Base-by-base conservation (phyloP, 2,329 filamentous ascomycete species). In the Alternaria sp. region DNA sequence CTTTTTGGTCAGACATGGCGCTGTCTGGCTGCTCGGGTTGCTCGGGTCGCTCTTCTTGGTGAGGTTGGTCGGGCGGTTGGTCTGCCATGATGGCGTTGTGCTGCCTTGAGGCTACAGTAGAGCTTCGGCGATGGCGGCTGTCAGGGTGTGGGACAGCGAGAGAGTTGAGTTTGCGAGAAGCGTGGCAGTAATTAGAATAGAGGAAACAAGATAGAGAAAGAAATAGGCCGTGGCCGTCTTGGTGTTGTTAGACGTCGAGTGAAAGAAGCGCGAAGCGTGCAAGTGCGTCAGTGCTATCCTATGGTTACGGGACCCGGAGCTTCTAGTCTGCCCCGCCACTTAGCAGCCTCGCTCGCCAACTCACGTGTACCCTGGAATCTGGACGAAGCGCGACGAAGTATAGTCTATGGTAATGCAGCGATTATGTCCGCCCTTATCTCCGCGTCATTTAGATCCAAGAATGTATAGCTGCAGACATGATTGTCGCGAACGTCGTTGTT, bases 1-100 rank as follows among this genome's bases (percentile, higher is more conserved):
- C 73, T 48, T 22, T 22, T 42, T 68, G 34, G 22, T 51, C 54
- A n/a, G 54, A 79, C 69, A 73, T 75, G 53, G 70, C 67, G 55
- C 64, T 69, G 51, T 75, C 73, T 48, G 66, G 62, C 46, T 68
- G 34, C 12, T 48, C 44, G 28, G 44, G 22, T 57, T 62, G 59
- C n/a, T 64, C 51, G 12, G 32, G 32, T 16, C 32, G 32, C 12
- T 75, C 74, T 47, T 66, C 61, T 46, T 68, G 34, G 7, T 36
- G 28, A 12, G 46, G 18, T 57, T 62, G 59, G 14, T 64, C 51
- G 12, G 51, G 46, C 28, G 58, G 43, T 48, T 59, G 51, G 55
- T 64, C 62, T 14, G 71, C 70, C 70, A 77, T 77, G 63, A 36
- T 66, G 46, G 47, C 51, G 55, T 34, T 51, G 59, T 38, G 41